A percentile compares a stretch with the other conserved stretches of the same genome.
These are phyloP conservation scores for Clarireedia sp. DNA, from an alignment of 2,329 filamentous ascomycete species.

Conservation along the genomic window DNA sequence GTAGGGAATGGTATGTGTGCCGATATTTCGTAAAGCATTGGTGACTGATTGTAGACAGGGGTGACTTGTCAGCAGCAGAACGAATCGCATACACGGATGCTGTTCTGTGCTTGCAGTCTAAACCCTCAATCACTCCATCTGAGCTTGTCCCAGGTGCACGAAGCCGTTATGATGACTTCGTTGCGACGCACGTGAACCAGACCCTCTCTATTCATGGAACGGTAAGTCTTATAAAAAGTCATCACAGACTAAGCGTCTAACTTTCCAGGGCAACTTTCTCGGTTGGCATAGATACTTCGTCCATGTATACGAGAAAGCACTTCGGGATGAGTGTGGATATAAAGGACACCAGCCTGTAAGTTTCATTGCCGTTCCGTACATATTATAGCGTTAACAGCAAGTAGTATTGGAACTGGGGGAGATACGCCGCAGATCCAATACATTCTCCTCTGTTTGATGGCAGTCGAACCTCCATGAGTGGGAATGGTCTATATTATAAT, in stretches of 20 bases:
- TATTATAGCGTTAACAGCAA: background rate
- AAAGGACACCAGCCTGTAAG: constrained; percentile 32
- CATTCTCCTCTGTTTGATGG: constrained; percentile 48
- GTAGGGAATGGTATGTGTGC: constrained; percentile 34
- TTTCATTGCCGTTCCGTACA: background rate
- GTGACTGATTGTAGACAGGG: constrained; percentile 9
- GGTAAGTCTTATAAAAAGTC: constrained; percentile 11
- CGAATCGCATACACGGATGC: constrained; percentile 30
- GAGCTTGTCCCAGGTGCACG: constrained; percentile 28
- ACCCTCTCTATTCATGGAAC: constrained; percentile 21
- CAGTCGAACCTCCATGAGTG: constrained; percentile 40
- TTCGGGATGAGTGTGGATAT: constrained; percentile 37
- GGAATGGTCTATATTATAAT: constrained; percentile 35
- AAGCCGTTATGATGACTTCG: constrained; percentile 33
- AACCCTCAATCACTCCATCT: constrained; percentile 26
- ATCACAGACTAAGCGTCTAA: background rate
- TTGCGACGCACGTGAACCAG: constrained; percentile 31
- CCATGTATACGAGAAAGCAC: constrained; percentile 34
- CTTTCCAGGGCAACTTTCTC: constrained; percentile 28
- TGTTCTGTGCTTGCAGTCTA: constrained; percentile 31
- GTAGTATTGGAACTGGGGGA: constrained; percentile 39
- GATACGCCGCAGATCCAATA: constrained; percentile 35
- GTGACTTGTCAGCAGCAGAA: constrained; percentile 13
- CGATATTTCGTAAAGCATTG: background rate
- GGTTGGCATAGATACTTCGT: constrained; percentile 38